Evolutionary conservation across 768 basidiomycete species (phyloP).

Genomic region (Rhizopogon vinicolor): DNA sequence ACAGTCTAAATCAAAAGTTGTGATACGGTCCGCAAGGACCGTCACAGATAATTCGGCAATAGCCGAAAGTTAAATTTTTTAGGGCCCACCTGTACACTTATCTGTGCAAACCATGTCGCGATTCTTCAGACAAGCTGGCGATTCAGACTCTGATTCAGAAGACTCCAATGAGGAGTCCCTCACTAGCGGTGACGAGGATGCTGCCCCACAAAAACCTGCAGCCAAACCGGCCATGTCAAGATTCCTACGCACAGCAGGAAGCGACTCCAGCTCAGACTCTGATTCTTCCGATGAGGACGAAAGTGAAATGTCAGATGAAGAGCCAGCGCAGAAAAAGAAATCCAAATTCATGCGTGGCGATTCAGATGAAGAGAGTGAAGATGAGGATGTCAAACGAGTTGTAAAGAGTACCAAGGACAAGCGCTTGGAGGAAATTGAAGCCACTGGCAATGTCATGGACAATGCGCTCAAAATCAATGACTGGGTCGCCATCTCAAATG

Average conservation of each 20-base stretch:
- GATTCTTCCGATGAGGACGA: slow-evolving; percentile 55
- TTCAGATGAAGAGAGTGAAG: slow-evolving; percentile 48
- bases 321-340: slow-evolving; percentile 34
- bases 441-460: slow-evolving; percentile 84
- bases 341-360: slow-evolving; percentile 39
- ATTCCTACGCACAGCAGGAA: slow-evolving; percentile 65
- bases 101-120: slow-evolving; percentile 57
- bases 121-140: slow-evolving; percentile 83
- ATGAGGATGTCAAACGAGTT: slow-evolving; percentile 67
- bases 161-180: slow-evolving; percentile 74
- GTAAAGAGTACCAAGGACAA: slow-evolving; percentile 87
- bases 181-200: slow-evolving; percentile 67
- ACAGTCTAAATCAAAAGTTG: no score
- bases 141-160: slow-evolving; percentile 73
- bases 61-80: background rate
- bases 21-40: no score
- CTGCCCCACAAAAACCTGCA: slow-evolving; percentile 40
- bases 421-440: slow-evolving; percentile 92
- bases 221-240: slow-evolving; percentile 59
- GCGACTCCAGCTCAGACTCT: slow-evolving; percentile 52
- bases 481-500: slow-evolving; percentile 89
- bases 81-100: no score
- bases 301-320: slow-evolving; percentile 37
- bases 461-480: slow-evolving; percentile 96
- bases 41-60: background rate